Evolutionary conservation across 345 rosid species (phyloP), one percentile per base, ranked within the genome.

Genomic region (Microthlaspi erraticum): DNA sequence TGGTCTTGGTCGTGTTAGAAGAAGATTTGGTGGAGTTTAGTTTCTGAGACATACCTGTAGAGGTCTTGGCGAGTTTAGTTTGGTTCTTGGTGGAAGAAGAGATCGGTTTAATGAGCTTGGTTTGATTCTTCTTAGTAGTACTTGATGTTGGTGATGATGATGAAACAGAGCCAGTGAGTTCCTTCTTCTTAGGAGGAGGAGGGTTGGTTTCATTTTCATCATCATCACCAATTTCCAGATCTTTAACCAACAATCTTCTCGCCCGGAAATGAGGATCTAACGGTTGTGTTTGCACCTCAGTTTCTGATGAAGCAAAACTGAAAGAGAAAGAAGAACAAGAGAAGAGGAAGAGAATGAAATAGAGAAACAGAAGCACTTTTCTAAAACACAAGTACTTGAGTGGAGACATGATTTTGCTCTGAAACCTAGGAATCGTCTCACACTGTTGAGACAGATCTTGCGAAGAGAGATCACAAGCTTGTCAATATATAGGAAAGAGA

Each of bases 21-120:
- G 76, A 12, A 57, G 80, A 7, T 64, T 85, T 81, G 41, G 86
- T 81, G 16, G 85, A 76, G 64, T 81, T 81, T 63, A 87, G 89
- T 72, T 85, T 87, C 56, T 56, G 17, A 9, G 87, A 72, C 9
- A 41, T 49, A 44, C 29, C 37, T 16, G 14, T 50, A 18, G 71
- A 41, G 54, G 72, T 36, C 44, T 81, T 83, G 49, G 38, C 11
- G 50, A 74, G 70, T 39, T 87, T 82, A 48, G 86, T 85, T 45
- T 87, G 86, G 78, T 80, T 83, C 74, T 83, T 80, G 6, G 68
- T 32, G 3, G 42, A 52, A 11, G 72, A 64, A 26, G 44, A 52
- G 50, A 43, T 58, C 7, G 67, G 86, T 57, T 79, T 82, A 64
- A 55, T 54, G 49, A 76, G 78, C 68, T 85, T 83, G 81, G 91